phyloP scores from a whole-genome alignment of 352 stramenopile species.

The Phytophthora citrophthora region DNA sequence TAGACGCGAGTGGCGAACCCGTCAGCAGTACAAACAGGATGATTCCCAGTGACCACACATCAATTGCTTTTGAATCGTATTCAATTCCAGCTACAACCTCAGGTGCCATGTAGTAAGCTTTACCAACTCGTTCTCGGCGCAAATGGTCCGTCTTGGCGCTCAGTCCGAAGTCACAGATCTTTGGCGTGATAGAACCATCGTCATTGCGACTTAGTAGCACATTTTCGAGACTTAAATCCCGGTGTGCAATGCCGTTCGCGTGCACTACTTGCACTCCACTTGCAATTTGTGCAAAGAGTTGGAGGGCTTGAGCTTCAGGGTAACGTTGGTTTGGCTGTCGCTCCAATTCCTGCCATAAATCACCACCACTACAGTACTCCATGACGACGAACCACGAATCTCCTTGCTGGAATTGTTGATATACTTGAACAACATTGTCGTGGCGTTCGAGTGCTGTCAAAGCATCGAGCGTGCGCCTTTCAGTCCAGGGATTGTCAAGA shows the following conservation, averaged over 20 bases:
- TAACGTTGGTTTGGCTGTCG: constrained; percentile 11
- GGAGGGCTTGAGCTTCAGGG: constrained; percentile 16
- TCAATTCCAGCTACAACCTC: constrained; percentile 40
- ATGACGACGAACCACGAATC: constrained; percentile 45
- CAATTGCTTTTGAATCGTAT: constrained; percentile 49
- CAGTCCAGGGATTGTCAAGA: constrained; percentile 44
- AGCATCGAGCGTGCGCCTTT: constrained; percentile 21
- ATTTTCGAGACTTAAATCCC: constrained; percentile 46
- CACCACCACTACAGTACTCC: constrained; percentile 51
- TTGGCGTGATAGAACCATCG: constrained; percentile 10
- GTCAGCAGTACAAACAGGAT: constrained; percentile 67
- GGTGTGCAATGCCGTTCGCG: constrained; percentile 38
- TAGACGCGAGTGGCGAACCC: constrained; percentile 42
- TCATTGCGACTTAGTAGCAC: constrained; percentile 42
- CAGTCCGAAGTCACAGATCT: constrained; percentile 54
- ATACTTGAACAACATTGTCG: constrained; percentile 34
- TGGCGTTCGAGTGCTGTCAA: constrained; percentile 16
- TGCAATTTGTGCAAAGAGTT: constrained; percentile 51
- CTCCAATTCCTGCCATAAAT: constrained; percentile 43
- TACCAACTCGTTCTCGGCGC: constrained; percentile 44
- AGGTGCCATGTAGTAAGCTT: constrained; percentile 66
- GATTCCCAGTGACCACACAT: constrained; percentile 63
- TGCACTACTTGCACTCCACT: constrained; percentile 50
- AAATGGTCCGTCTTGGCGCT: constrained; percentile 32
- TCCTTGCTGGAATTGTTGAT: constrained; percentile 35